phyloP scores from a whole-genome alignment of 1,284 basidiomycete species.

The Rhodofomes roseus region DNA sequence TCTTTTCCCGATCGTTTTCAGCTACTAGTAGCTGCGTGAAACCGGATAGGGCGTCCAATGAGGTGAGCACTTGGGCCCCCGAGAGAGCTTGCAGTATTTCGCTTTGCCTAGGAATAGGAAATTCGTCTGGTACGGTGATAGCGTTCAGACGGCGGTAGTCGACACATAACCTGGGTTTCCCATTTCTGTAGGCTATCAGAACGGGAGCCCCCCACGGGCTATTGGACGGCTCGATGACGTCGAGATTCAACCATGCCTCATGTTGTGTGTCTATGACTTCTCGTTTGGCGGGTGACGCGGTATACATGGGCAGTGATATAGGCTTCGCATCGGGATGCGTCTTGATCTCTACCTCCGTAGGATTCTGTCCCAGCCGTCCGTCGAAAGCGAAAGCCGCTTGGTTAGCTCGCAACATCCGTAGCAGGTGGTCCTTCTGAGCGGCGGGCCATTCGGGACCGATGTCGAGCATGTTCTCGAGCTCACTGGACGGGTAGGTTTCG shows the following conservation, averaged over 20 bases:
- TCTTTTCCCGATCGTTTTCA: constrained; percentile 29
- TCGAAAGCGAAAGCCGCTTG: constrained; percentile 28
- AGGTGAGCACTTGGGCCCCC: constrained; percentile 31
- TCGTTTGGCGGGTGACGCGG: no score
- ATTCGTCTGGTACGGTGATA: no score
- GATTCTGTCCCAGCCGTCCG: constrained; percentile 22
- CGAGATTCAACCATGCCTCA: no score
- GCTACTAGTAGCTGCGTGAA: constrained; percentile 36
- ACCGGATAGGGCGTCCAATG: constrained; percentile 35
- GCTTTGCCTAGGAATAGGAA: constrained; percentile 35
- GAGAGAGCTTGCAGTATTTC: constrained; percentile 34
- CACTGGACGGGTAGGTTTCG: constrained; percentile 4
- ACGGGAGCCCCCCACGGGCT: no score
- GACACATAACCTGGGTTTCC: no score
- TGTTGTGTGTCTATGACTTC: no score
- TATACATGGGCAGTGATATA: no score
- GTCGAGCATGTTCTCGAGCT: constrained; percentile 10
- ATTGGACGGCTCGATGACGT: no score
- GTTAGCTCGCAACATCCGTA: no score
- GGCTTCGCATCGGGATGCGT: no score
- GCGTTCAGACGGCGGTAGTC: no score
- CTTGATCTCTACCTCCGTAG: constrained; percentile 15
- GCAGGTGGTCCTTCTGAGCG: constrained; percentile 1
- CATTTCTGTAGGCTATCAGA: no score
- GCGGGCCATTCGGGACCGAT: constrained; percentile 13